Conservation (phyloP, 164 flowering plant species). For the Vitis cinerea region DNA sequence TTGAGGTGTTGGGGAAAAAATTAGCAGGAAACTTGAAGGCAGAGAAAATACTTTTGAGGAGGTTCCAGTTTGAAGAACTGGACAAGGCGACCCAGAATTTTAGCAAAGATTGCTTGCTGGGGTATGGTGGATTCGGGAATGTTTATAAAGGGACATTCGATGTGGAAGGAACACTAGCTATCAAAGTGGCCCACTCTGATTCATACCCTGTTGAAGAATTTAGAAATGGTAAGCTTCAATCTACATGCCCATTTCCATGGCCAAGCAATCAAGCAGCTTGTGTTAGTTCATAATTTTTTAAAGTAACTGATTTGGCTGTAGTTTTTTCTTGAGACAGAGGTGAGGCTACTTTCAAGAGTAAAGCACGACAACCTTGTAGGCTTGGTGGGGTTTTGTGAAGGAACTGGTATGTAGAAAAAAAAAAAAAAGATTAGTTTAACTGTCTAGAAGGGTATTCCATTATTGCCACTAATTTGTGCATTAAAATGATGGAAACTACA, state of each 20-base stretch:
- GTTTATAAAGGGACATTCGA: slow-evolving; percentile 57
- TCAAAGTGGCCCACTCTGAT: slow-evolving; percentile 54
- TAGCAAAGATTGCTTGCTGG: slow-evolving; percentile 53
- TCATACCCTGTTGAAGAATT: slow-evolving; percentile 53
- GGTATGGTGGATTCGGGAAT: slow-evolving; percentile 67
- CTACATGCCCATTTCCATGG: not conserved
- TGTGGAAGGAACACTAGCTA: slow-evolving; percentile 46
- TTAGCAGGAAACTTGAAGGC: slow-evolving; percentile 22
- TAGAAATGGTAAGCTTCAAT: slow-evolving; percentile 47
- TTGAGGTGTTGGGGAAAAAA: not conserved
- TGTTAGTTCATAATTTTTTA: too few species aligned
- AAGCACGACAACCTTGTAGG: slow-evolving; percentile 61
- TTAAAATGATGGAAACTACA: too few species aligned
- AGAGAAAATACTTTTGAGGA: slow-evolving; percentile 34
- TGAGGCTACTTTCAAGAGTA: slow-evolving; percentile 54
- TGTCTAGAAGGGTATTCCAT: not conserved
- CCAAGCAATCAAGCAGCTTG: not conserved
- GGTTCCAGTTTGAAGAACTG: slow-evolving; percentile 48
- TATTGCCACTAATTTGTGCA: not conserved
- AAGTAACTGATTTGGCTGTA: not conserved
- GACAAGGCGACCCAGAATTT: slow-evolving; percentile 65
- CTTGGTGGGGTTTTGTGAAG: slow-evolving; percentile 67
- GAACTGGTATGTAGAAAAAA: slow-evolving; percentile 33
- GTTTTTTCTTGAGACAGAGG: slow-evolving; percentile 42
- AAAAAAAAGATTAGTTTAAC: not conserved